Percentiles rank a stretch among this genome's conserved stretches.
phyloP scores from a whole-genome alignment of 192 early-diverging fungal genomes.

The Funneliformis mosseae region DNA sequence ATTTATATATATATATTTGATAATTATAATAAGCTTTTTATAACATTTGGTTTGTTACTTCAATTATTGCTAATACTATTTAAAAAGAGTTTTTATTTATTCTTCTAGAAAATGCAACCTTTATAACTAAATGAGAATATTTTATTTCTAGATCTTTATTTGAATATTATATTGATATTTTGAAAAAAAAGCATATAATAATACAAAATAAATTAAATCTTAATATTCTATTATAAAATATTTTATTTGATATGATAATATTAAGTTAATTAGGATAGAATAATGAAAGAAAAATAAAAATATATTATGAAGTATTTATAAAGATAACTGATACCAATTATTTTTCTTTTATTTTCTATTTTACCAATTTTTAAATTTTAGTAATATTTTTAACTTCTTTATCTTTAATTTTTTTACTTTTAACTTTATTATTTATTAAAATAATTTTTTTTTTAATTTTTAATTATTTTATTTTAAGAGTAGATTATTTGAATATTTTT shows the following conservation, averaged over 20 bases:
- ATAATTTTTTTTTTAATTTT: neutral
- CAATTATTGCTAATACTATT: neutral
- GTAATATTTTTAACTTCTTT: neutral
- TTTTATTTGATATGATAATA: neutral
- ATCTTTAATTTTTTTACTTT: neutral
- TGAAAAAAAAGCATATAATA: neutral
- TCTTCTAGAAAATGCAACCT: neutral
- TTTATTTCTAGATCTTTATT: neutral
- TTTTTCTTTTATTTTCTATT: neutral
- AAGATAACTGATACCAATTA: neutral
- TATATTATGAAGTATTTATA: neutral
- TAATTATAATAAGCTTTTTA: neutral
- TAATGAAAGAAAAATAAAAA: neutral
- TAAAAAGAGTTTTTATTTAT: neutral
- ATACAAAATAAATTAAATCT: neutral
- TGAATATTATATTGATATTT: neutral
- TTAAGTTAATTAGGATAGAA: neutral
- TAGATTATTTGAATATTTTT: neutral
- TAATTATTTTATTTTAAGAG: neutral
- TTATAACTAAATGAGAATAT: neutral
- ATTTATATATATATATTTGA: neutral
- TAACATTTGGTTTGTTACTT: neutral
- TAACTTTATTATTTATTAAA: no score
- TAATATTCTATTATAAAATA: neutral
- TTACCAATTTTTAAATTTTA: neutral